Evolutionary conservation across 371 early-diverging fungal genomes (phyloP).

Genomic region (Ordospora pajunii): DNA sequence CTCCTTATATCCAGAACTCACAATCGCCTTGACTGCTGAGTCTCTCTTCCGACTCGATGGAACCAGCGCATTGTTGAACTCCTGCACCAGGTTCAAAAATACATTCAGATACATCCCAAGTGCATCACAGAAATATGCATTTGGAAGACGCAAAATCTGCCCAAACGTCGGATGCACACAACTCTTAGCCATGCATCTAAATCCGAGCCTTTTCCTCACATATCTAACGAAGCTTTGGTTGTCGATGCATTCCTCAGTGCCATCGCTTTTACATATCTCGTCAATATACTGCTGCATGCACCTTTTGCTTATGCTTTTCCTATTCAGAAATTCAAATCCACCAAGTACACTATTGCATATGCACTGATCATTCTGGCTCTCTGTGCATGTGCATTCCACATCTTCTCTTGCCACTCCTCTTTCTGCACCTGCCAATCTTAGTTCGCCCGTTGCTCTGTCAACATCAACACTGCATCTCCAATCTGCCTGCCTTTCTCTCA

Average conservation of each 20-base stretch:
- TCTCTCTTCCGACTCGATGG: neutral
- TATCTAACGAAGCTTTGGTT: neutral
- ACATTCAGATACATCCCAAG: neutral
- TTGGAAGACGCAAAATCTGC: neutral
- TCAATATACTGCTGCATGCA: neutral
- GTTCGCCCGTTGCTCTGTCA: neutral
- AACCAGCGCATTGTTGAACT: neutral
- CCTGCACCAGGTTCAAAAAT: neutral
- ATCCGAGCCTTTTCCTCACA: neutral
- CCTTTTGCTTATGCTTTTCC: neutral
- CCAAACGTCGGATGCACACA: neutral
- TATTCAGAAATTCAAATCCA: neutral
- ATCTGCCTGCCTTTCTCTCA: neutral
- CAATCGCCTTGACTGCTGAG: neutral
- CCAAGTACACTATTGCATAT: no score
- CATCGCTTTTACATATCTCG: neutral
- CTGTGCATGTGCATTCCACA: neutral
- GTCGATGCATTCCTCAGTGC: neutral
- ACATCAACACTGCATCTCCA: neutral
- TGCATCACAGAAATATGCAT: neutral
- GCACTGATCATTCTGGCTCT: neutral
- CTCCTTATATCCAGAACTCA: neutral
- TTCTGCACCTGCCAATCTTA: neutral
- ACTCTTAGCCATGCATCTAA: neutral
- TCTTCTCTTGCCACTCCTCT: no score